Conservation (phyloP, 2,329 filamentous ascomycete genomes). For the Diplodia seriata region DNA sequence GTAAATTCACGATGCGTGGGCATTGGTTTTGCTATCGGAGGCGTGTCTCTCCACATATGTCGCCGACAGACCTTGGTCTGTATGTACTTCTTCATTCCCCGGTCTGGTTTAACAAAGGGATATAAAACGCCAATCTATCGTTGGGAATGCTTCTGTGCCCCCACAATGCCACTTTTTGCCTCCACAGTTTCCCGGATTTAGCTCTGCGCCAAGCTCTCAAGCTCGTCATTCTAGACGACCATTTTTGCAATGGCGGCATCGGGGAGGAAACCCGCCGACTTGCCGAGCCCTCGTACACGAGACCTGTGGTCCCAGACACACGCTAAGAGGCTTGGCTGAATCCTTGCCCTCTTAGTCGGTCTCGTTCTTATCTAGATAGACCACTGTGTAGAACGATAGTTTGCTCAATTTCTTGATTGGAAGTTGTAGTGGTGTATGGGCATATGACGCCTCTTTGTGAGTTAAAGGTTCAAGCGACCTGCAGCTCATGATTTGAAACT, state of each 20-base stretch:
- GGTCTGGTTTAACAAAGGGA: not conserved
- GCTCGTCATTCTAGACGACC: no score
- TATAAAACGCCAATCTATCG: no score
- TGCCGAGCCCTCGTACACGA: not conserved
- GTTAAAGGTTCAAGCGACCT: not conserved
- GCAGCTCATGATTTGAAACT: not conserved
- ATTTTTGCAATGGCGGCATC: not conserved
- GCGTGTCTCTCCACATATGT: not conserved
- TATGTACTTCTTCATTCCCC: not conserved
- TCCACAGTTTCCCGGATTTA: no score
- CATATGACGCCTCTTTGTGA: not conserved
- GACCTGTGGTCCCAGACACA: not conserved
- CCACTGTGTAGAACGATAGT: not conserved
- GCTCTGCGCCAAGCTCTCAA: no score
- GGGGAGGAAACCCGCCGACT: not conserved
- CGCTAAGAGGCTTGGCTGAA: not conserved
- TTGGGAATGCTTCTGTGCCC: no score
- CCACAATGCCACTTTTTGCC: no score
- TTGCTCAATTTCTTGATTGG: not conserved
- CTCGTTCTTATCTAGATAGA: not conserved
- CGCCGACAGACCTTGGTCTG: not conserved
- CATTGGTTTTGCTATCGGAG: not conserved
- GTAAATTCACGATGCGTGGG: not conserved
- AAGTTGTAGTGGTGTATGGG: not conserved
- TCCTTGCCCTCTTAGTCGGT: not conserved